Evolutionary conservation across 192 early-diverging fungal genomes (phyloP).

Genomic region (Rhizoclosmatium sp.): DNA sequence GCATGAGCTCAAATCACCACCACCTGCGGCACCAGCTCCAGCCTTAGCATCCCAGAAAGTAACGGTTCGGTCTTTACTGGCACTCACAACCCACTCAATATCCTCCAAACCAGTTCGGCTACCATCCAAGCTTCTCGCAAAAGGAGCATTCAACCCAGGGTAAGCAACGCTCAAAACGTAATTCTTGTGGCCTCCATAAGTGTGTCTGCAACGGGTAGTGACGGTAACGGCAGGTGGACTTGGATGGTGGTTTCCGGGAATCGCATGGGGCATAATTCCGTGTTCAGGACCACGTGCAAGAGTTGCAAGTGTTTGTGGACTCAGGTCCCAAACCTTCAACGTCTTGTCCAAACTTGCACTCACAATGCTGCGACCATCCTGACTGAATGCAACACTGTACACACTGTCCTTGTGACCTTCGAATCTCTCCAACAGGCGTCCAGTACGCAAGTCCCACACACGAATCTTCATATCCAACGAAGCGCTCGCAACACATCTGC

Average conservation of each 20-base stretch:
- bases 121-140: constrained; percentile 35
- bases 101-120: constrained; percentile 36
- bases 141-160: constrained; percentile 42
- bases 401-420: constrained; percentile 97
- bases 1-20: constrained; percentile 33
- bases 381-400: constrained; percentile 94
- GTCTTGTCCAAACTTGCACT: constrained; percentile 93
- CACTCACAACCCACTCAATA: constrained; percentile 87
- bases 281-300: constrained; percentile 36
- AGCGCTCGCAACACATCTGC: constrained; percentile 82
- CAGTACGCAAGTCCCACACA: constrained; percentile 87
- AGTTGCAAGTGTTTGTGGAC: constrained; percentile 39
- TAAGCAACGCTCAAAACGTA: constrained; percentile 94
- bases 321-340: constrained; percentile 90
- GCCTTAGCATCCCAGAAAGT: constrained; percentile 91
- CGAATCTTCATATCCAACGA: constrained; percentile 93
- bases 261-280: constrained; percentile 28
- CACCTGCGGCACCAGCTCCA: constrained; percentile 53
- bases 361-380: constrained; percentile 89
- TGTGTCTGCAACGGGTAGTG: constrained; percentile 55
- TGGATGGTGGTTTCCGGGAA: constrained; percentile 20
- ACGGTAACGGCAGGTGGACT: constrained; percentile 36
- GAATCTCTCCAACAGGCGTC: constrained; percentile 83
- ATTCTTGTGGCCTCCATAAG: constrained; percentile 82
- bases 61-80: constrained; percentile 91